phyloP scores from a whole-genome alignment of 768 basidiomycete genomes.

The Hypholoma fasciculare region DNA sequence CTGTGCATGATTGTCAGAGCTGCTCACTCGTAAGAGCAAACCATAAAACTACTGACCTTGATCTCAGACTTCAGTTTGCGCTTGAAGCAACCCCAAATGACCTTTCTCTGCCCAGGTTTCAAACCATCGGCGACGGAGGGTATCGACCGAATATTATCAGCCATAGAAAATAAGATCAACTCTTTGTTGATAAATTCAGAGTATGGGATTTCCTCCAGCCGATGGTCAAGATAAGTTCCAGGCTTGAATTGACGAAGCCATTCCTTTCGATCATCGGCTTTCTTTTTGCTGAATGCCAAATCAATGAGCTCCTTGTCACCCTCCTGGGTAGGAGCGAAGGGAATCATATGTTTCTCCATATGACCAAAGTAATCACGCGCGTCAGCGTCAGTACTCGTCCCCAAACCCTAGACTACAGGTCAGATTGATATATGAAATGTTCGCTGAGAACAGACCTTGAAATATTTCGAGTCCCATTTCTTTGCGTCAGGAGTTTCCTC shows the following conservation, averaged over 20 bases:
- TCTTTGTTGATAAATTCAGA: slow-evolving; percentile 98
- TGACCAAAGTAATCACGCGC: slow-evolving; percentile 91
- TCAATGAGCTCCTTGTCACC: slow-evolving; percentile 92
- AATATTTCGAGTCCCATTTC: slow-evolving; percentile 94
- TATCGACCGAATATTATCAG: slow-evolving; percentile 97
- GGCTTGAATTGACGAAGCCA: slow-evolving; percentile 97
- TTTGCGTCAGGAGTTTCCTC: slow-evolving; percentile 72
- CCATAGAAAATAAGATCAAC: slow-evolving; percentile 98
- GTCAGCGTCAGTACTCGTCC: slow-evolving; percentile 87
- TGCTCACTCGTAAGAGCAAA: no score
- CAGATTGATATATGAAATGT: background rate
- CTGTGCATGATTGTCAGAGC: slow-evolving; percentile 31
- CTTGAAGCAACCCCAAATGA: slow-evolving; percentile 95
- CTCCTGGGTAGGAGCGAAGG: slow-evolving; percentile 77
- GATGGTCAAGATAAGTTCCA: slow-evolving; percentile 92
- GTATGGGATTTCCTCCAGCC: slow-evolving; percentile 80
- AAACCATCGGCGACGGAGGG: slow-evolving; percentile 92
- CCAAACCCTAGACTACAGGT: slow-evolving; percentile 71
- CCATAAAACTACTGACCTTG: slow-evolving; percentile 52
- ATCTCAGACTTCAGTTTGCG: slow-evolving; percentile 89
- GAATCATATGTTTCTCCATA: slow-evolving; percentile 93
- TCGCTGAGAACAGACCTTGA: slow-evolving; percentile 65
- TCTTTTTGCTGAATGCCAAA: slow-evolving; percentile 99
- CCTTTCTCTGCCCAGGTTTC: slow-evolving; percentile 97
- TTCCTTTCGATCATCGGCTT: slow-evolving; percentile 96